These are phyloP conservation scores for Tuber indicum DNA, from an alignment of 495 filamentous ascomycete genomes.

Conservation along the genomic window DNA sequence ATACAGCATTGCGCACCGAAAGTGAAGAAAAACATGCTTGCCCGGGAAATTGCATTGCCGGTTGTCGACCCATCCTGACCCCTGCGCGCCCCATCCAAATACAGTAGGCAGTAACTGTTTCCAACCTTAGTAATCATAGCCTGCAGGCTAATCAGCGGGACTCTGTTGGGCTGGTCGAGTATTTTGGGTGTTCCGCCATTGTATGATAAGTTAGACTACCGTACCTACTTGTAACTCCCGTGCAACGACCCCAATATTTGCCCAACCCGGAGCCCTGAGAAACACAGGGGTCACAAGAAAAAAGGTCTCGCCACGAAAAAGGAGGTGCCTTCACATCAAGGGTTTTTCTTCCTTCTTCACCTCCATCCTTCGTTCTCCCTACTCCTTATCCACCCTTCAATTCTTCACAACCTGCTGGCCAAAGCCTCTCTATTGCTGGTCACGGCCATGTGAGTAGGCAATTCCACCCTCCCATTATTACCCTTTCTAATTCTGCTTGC, in stretches of 20 bases:
- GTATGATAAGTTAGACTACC: background rate
- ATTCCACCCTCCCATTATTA: background rate
- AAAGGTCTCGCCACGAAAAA: background rate
- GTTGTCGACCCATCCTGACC: background rate
- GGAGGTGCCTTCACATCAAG: background rate
- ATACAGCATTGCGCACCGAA: background rate
- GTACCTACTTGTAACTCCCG: background rate
- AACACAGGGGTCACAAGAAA: background rate
- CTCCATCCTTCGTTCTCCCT: background rate
- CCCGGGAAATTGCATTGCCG: background rate
- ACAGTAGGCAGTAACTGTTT: background rate
- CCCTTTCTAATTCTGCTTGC: background rate
- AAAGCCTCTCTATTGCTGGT: slow-evolving; percentile 11
- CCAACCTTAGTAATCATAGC: background rate
- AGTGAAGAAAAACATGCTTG: background rate
- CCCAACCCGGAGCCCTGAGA: background rate
- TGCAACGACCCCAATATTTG: background rate
- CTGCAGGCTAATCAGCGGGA: background rate
- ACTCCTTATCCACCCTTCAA: background rate
- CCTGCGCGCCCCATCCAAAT: background rate
- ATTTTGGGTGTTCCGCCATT: background rate
- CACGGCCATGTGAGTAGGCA: background rate
- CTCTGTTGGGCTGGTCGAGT: background rate
- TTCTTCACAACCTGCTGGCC: slow-evolving; percentile 7
- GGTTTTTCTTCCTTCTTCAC: slow-evolving; percentile 7